Percentiles rank a stretch among this genome's conserved stretches.
Evolutionary conservation across 805 yeast species (phyloP).

Genomic region (Ogataea wickerhamii): DNA sequence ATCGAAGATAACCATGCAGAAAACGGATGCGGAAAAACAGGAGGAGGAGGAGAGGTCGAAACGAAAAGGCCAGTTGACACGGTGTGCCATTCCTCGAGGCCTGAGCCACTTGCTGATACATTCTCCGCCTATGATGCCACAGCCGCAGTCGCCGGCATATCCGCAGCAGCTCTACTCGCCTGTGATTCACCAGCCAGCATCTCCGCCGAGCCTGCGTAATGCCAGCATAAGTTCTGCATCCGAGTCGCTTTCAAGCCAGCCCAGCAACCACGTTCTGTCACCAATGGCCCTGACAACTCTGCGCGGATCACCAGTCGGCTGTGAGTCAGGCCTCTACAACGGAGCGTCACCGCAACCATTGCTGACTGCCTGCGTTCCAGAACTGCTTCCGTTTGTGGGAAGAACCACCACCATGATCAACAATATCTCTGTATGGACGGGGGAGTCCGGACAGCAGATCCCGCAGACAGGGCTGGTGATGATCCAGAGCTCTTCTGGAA

Average conservation of each 20-base stretch:
- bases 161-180: no score
- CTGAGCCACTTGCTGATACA: constrained; percentile 46
- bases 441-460: constrained; percentile 40
- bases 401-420: constrained; percentile 59
- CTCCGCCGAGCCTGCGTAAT: background rate
- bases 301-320: constrained; percentile 8
- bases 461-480: constrained; percentile 34
- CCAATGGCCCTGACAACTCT: constrained; percentile 6
- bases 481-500: constrained; percentile 18
- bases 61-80: constrained; percentile 48
- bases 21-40: constrained; percentile 33
- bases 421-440: constrained; percentile 60
- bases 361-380: constrained; percentile 21
- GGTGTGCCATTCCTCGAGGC: constrained; percentile 52
- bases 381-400: constrained; percentile 36
- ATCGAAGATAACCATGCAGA: constrained; percentile 27
- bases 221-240: background rate
- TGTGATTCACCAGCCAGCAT: background rate
- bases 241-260: background rate
- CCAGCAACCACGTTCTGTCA: constrained; percentile 5
- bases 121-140: constrained; percentile 34
- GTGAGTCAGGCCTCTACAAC: constrained; percentile 4
- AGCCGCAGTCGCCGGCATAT: constrained; percentile 6
- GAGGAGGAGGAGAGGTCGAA: constrained; percentile 49
- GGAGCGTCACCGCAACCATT: constrained; percentile 3